Base-by-base conservation (phyloP, 2,329 filamentous ascomycete genomes). In the Xylaria sp. region DNA sequence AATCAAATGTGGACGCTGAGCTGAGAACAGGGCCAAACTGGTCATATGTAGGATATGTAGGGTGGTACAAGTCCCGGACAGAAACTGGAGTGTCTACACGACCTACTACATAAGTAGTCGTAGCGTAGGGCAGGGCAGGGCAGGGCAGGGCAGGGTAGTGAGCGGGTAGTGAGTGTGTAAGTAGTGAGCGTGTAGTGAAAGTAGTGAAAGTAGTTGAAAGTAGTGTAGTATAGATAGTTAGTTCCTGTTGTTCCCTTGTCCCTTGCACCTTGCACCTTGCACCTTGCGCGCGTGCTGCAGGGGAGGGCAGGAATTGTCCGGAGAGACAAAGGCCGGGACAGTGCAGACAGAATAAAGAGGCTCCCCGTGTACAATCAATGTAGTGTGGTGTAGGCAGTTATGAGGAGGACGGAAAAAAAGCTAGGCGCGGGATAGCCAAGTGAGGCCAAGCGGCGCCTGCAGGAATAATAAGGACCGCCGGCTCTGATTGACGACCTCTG, bases 321-420 rank as follows among this genome's bases (percentile, higher is more conserved):
- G 64, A 64, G 61, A 64, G 55, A 64, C 58, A 62, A 64, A 54
- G 55, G 40, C 64, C 64, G 58, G 62, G 38, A 48, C 46, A 47
- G 54, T 49, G 44, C 52, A 46, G 52, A 59, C 52, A 54, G 41
- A 61, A 58, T 37, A 55, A 56, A 60, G 56, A 63, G 53, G 33
- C 60, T 51, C 57, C 35, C 52, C 35, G 29, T 59, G 33, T 29
- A 47, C 44, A 35, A 40, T 10, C 33, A 40, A 31, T 23, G n/a
- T n/a, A n/a, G n/a, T n/a, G n/a, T n/a, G 19, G 35, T 31, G 31
- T 53, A 41, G 58, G 52, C 23, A 54, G 54, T 55, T 44, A 52
- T 56, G 51, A 54, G 48, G 23, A 35, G 38, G 43, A 58, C 48
- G 51, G n/a, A n/a, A 35, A 54, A 41, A 37, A 55, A 40, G 62